phyloP scores from a whole-genome alignment of 306 rosid genomes.

The Medicago arabica region DNA sequence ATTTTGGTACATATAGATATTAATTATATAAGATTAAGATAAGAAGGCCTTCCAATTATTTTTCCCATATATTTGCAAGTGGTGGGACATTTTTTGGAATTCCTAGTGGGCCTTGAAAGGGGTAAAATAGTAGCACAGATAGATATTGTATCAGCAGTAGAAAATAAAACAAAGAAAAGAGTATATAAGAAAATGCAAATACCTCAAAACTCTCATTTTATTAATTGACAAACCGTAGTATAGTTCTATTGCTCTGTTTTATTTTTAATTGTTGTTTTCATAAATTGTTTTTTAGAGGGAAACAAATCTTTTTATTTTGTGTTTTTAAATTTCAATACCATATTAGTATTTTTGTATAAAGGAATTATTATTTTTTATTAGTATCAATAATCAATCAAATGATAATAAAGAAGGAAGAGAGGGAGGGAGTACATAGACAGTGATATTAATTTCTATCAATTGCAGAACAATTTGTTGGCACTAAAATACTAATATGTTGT shows the following conservation, averaged over 20 bases:
- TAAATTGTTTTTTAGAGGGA: too few species aligned
- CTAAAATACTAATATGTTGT: neutral
- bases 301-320: too few species aligned
- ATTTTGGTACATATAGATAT: slow-evolving; percentile 31
- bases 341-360: too few species aligned
- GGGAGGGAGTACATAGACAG: neutral
- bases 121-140: neutral
- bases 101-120: slow-evolving; percentile 7
- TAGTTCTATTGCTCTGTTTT: too few species aligned
- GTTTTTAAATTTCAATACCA: too few species aligned
- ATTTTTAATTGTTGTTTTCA: too few species aligned
- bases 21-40: slow-evolving; percentile 48
- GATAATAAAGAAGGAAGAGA: too few species aligned
- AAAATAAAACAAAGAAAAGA: neutral
- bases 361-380: too few species aligned
- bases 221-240: neutral
- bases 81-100: slow-evolving; percentile 25
- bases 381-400: too few species aligned
- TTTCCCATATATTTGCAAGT: slow-evolving; percentile 7
- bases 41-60: slow-evolving; percentile 42
- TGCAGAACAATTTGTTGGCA: slow-evolving; percentile 5
- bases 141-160: neutral
- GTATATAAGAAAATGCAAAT: neutral
- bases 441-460: neutral
- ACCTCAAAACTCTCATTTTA: neutral